Conservation (phyloP, 495 filamentous ascomycete genomes). For the Aspergillus bridgeri region DNA sequence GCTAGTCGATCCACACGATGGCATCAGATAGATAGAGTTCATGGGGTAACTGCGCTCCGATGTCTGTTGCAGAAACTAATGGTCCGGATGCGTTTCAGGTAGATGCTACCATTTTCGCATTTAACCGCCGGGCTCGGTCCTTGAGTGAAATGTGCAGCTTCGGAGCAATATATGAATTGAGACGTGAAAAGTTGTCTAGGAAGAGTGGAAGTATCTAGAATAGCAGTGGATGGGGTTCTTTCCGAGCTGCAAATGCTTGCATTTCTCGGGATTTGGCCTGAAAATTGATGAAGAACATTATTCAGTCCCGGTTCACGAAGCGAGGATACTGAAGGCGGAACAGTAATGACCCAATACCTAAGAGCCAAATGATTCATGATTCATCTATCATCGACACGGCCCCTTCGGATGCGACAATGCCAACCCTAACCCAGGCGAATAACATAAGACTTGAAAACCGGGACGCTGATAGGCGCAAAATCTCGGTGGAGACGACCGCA, state of each 20-base stretch:
- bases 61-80: not conserved
- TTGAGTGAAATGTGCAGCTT: too few species aligned
- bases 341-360: not conserved
- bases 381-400: not conserved
- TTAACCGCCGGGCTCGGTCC: too few species aligned
- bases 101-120: not conserved
- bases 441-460: too few species aligned
- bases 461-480: not conserved
- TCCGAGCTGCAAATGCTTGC: too few species aligned
- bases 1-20: not conserved
- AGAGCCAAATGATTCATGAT: not conserved
- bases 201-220: too few species aligned
- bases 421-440: not conserved
- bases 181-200: too few species aligned
- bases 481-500: constrained; percentile 1
- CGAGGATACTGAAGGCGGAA: not conserved
- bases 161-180: too few species aligned
- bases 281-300: not conserved
- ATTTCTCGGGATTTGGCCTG: too few species aligned
- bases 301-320: not conserved
- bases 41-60: not conserved
- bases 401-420: not conserved
- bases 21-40: not conserved
- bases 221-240: too few species aligned
- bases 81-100: not conserved